Evolutionary conservation across 2,329 filamentous ascomycete genomes (phyloP), one percentile per base, ranked within the genome.

Genomic region (Cercospora canescens): DNA sequence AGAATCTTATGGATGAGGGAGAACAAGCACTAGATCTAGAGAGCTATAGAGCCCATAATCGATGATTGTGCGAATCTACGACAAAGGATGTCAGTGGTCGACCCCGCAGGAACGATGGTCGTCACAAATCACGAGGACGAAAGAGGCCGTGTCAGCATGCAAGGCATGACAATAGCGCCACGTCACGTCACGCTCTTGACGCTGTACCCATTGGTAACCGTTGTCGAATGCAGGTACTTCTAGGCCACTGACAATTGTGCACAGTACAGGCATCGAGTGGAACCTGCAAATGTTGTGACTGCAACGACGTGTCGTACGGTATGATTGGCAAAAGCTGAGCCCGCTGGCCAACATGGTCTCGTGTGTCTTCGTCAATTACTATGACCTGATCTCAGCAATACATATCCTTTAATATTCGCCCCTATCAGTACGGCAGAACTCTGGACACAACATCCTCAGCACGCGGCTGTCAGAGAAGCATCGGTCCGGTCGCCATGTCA

Each of bases 21-120:
- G 28, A n/a, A 26, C 21, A 63, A 57, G 55, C 62, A 63, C 54
- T 63, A 63, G 62, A 59, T 63, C 32, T 63, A 58, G 62, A 63
- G 45, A 52, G 54, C 62, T 55, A 58, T 59, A 58, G 48, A 59
- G 32, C 30, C 37, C 35, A 59, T 52, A 63, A 63, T 63, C 34
- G 39, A 52, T 26, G 30, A 45, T 58, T n/a, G 62, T 59, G 54
- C 62, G 24, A 52, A 52, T 28, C 45, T 12, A 63, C 37, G 34
- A 62, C 28, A 41, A 37, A 18, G 32, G 24, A 48, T 30, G 35
- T 48, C 30, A n/a, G 55, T 14, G 35, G n/a, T 16, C 26, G 30
- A 14, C 32, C 30, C 30, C 28, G 52, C 30, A 35, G 21, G 28
- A 16, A 6, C n/a, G 34, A 16, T 18, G 52, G 18, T 32, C 9